Evolutionary conservation across 148 eudicot species (phyloP).

Genomic region (Mesembryanthemum crystallinum): DNA sequence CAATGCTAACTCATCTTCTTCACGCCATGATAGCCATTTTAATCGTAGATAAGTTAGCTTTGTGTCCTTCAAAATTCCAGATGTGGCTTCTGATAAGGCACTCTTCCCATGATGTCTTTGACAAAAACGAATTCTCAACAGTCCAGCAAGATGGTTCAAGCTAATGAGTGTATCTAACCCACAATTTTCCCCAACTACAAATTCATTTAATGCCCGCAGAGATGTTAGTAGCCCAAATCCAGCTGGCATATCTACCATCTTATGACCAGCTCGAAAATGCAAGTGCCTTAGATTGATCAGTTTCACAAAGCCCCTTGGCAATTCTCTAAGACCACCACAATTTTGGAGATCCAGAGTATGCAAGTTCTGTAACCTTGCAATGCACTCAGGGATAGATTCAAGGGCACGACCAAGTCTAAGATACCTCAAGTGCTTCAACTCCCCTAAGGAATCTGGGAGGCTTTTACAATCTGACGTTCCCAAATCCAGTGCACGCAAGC

Average conservation of each 20-base stretch:
- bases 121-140: no score
- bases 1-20: neutral
- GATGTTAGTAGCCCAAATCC: neutral
- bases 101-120: neutral
- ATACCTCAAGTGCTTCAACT: constrained; percentile 20
- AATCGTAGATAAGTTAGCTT: neutral
- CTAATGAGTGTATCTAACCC: neutral
- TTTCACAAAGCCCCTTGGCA: neutral
- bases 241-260: neutral
- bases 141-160: no score
- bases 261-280: neutral
- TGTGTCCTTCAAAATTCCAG: neutral
- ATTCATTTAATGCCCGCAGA: neutral
- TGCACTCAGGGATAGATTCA: neutral
- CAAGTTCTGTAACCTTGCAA: constrained; percentile 8
- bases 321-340: neutral
- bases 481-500: constrained; percentile 20
- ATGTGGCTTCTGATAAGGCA: neutral
- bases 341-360: neutral
- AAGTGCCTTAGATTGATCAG: neutral
- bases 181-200: neutral
- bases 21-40: neutral
- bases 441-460: constrained; percentile 6
- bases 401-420: neutral
- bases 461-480: neutral